phyloP scores from a whole-genome alignment of 495 filamentous ascomycete species.

The Trichoderma erinaceum region DNA sequence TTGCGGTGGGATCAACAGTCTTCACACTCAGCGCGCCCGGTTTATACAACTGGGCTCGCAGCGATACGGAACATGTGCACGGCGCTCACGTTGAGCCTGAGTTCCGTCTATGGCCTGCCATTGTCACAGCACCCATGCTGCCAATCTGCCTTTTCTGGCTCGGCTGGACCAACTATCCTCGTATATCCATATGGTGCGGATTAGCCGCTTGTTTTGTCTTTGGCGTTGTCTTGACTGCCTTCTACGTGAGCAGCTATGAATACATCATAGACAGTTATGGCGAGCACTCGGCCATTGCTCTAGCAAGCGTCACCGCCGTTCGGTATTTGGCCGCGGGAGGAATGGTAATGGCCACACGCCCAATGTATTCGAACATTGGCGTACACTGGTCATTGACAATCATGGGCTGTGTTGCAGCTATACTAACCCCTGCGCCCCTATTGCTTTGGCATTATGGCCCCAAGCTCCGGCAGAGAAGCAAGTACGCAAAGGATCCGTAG shows the following conservation, averaged over 20 bases:
- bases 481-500: too few species aligned
- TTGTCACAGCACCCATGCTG: conserved; percentile 51
- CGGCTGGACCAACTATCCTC: conserved; percentile 48
- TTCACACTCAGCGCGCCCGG: conserved; percentile 44
- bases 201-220: conserved; percentile 29
- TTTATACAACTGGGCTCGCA: conserved; percentile 50
- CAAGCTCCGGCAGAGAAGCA: too few species aligned
- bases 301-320: too few species aligned
- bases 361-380: too few species aligned
- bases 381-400: too few species aligned
- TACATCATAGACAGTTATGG: conserved; percentile 54
- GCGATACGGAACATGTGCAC: conserved; percentile 36
- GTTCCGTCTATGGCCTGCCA: conserved; percentile 52
- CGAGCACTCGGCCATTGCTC: conserved; percentile 34
- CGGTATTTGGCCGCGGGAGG: too few species aligned
- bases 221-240: conserved; percentile 25
- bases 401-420: too few species aligned
- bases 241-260: conserved; percentile 48
- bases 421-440: too few species aligned
- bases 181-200: conserved; percentile 38
- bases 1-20: conserved; percentile 45
- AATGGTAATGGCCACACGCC: too few species aligned
- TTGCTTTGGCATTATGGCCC: too few species aligned
- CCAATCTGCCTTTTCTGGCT: conserved; percentile 59
- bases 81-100: conserved; percentile 40